phyloP scores from a whole-genome alignment of 2,329 filamentous ascomycete genomes.

The Xylaria arbuscula region DNA sequence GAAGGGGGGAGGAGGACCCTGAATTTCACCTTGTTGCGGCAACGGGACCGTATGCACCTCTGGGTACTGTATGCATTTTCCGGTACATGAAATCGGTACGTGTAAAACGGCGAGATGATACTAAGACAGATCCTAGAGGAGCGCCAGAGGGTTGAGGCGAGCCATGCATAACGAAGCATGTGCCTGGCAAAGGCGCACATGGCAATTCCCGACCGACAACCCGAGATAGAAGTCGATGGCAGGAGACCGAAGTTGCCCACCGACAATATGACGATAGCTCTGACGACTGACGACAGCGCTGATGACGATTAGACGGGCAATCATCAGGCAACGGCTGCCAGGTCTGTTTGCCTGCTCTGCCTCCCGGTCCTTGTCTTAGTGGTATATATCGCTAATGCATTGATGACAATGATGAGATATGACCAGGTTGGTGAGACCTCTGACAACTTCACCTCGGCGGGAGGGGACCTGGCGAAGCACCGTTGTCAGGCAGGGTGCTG shows the following conservation, averaged over 20 bases:
- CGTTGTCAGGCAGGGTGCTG: neutral
- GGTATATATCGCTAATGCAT: slow-evolving; percentile 13
- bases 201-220: slow-evolving; percentile 29
- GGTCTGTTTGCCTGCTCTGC: slow-evolving; percentile 3
- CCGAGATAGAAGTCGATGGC: slow-evolving; percentile 11
- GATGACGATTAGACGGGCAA: neutral
- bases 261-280: slow-evolving; percentile 17
- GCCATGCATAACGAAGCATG: slow-evolving; percentile 32
- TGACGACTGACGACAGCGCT: slow-evolving; percentile 9
- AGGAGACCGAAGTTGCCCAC: slow-evolving; percentile 20
- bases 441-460: slow-evolving; percentile 24
- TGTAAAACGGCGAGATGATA: slow-evolving; percentile 12
- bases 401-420: slow-evolving; percentile 29
- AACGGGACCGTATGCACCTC: slow-evolving; percentile 7
- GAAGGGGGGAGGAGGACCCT: slow-evolving; percentile 34
- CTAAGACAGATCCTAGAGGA: slow-evolving; percentile 27
- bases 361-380: slow-evolving; percentile 4
- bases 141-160: slow-evolving; percentile 14
- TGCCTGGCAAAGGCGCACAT: slow-evolving; percentile 33
- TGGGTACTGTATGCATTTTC: neutral
- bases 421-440: slow-evolving; percentile 25
- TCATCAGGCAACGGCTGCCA: neutral
- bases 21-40: slow-evolving; percentile 21
- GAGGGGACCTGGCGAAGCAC: neutral
- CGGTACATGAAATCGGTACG: neutral